These are phyloP conservation scores for Lentinula raphanica DNA, from an alignment of 768 basidiomycete species.

Conservation along the genomic window DNA sequence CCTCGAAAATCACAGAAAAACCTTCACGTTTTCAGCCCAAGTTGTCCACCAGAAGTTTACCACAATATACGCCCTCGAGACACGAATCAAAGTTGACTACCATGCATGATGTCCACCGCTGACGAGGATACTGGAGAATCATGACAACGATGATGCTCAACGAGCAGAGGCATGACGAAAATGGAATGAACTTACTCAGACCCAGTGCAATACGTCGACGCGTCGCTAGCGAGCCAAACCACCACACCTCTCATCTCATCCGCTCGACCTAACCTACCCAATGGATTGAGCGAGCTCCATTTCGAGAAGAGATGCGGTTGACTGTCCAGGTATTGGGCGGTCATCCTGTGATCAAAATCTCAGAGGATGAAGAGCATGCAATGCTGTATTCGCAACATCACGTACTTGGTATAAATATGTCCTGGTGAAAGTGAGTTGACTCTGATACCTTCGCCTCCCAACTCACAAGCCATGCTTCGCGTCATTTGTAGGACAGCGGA, in stretches of 20 bases:
- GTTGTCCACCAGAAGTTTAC: too few relatives aligned
- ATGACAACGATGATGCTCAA: too few relatives aligned
- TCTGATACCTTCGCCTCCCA: constrained; percentile 59
- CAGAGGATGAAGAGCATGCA: neutral
- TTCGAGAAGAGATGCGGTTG: constrained; percentile 58
- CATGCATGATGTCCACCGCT: neutral
- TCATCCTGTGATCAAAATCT: constrained; percentile 47
- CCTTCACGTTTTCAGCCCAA: too few relatives aligned
- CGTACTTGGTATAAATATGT: constrained; percentile 65
- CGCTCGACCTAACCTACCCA: constrained; percentile 64
- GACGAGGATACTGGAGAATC: neutral
- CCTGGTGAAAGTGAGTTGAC: constrained; percentile 77
- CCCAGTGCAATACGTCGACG: constrained; percentile 74
- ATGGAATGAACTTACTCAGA: constrained; percentile 77
- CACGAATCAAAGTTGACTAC: too few relatives aligned
- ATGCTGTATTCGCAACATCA: constrained; percentile 2
- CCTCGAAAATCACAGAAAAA: too few relatives aligned
- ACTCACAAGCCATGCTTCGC: constrained; percentile 78
- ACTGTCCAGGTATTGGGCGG: constrained; percentile 62
- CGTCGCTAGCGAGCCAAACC: constrained; percentile 69
- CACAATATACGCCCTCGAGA: too few relatives aligned
- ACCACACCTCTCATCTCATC: constrained; percentile 72
- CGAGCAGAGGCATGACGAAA: neutral
- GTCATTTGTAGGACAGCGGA: constrained; percentile 76
- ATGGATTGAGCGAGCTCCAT: constrained; percentile 67